Percentiles rank a stretch among this genome's conserved stretches.
Conservation (phyloP, 2,329 filamentous ascomycete species). For the Alternaria consortialis region DNA sequence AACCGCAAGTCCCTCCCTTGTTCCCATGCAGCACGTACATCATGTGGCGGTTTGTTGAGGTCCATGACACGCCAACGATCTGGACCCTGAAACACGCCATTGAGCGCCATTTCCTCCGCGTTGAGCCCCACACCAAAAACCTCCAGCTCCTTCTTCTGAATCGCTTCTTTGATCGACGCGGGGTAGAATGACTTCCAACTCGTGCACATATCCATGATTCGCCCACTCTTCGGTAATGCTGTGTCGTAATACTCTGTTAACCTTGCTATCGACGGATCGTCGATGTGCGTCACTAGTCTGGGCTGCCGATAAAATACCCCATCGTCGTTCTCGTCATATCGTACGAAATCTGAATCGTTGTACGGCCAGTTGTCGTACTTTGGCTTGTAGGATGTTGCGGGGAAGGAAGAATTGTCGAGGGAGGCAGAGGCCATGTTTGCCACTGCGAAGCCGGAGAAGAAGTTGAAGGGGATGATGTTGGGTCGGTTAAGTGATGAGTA, state of each 20-base stretch:
- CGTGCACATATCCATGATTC: conserved; percentile 61
- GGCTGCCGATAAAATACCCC: conserved; percentile 53
- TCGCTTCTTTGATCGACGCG: conserved; percentile 38
- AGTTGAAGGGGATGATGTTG: conserved; percentile 19
- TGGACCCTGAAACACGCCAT: conserved; percentile 41
- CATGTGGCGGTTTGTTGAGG: conserved; percentile 54
- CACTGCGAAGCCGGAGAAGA: conserved; percentile 21
- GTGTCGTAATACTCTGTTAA: conserved; percentile 59
- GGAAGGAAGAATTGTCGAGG: conserved; percentile 8
- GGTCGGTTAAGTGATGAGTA: conserved; percentile 12
- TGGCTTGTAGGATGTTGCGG: conserved; percentile 24
- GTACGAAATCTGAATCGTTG: conserved; percentile 47
- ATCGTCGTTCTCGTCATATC: conserved; percentile 50
- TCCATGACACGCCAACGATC: conserved; percentile 51
- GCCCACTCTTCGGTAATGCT: conserved; percentile 53
- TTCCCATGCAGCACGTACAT: conserved; percentile 30
- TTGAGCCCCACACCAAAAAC: conserved; percentile 63
- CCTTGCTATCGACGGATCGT: conserved; percentile 58
- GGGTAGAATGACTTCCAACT: conserved; percentile 62
- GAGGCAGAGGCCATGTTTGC: conserved; percentile 15
- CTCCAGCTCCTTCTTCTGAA: conserved; percentile 44
- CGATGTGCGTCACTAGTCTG: conserved; percentile 64
- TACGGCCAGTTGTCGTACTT: conserved; percentile 36
- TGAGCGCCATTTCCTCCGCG: conserved; percentile 55
- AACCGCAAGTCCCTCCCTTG: conserved; percentile 30